Conservation (phyloP, 352 stramenopile species). For the Phytophthora crassamura region DNA sequence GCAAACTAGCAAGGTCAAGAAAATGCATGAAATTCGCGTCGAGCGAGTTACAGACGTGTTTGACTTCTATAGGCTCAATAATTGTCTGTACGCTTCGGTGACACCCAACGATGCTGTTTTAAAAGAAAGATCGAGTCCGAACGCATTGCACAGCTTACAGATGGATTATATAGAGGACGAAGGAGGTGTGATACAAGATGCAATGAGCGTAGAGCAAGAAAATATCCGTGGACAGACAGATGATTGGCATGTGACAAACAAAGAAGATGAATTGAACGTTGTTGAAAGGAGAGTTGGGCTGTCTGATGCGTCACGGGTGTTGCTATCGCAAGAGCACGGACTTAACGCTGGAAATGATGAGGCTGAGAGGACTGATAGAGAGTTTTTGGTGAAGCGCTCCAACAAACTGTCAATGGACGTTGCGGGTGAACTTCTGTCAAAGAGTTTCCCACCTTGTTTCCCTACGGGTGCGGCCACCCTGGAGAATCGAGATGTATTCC, state of each 20-base stretch:
- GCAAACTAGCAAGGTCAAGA: too few species aligned
- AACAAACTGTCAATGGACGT: not conserved
- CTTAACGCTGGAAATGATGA: not conserved
- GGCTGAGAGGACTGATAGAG: not conserved
- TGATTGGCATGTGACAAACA: not conserved
- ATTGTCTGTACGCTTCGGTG: not conserved
- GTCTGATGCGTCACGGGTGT: too few species aligned
- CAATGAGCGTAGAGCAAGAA: not conserved
- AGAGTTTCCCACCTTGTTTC: not conserved
- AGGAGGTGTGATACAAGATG: not conserved
- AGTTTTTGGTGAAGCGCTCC: not conserved
- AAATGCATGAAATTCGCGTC: too few species aligned
- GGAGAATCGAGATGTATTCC: too few species aligned
- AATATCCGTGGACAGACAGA: not conserved
- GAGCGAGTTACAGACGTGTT: not conserved
- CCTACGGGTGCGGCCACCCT: too few species aligned
- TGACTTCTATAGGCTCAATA: not conserved
- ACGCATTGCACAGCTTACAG: not conserved
- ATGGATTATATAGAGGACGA: not conserved
- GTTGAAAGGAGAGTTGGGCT: not conserved
- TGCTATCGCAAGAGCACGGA: too few species aligned
- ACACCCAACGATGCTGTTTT: not conserved
- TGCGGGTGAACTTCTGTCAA: not conserved
- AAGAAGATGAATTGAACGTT: too few species aligned
- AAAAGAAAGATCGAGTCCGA: not conserved